Evolutionary conservation across 192 early-diverging fungal genomes (phyloP).

Genomic region (Lobulomyces angularis): DNA sequence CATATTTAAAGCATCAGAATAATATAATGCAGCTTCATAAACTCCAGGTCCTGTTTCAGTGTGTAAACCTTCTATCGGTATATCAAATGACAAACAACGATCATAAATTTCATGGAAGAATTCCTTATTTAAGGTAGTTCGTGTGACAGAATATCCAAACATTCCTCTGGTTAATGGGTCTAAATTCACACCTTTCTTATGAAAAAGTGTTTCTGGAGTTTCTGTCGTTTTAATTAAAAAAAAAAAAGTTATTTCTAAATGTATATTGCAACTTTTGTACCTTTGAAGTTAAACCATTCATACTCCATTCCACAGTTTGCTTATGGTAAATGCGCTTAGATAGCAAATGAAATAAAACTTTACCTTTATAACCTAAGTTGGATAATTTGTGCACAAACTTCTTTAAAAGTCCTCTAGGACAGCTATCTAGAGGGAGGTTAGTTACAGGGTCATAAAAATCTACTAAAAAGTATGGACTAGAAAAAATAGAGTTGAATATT

Average conservation of each 20-base stretch:
- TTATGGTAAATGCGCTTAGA: conserved; percentile 18
- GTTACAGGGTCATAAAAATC: conserved; percentile 50
- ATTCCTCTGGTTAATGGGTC: conserved; percentile 60
- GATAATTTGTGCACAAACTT: conserved; percentile 22
- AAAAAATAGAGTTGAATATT: too few relatives aligned
- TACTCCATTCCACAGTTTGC: conserved; percentile 49
- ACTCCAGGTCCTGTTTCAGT: conserved; percentile 78
- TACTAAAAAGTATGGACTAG: conserved; percentile 60
- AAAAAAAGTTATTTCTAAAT: neutral
- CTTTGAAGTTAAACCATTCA: conserved; percentile 72
- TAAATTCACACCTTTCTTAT: conserved; percentile 44
- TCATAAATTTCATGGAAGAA: conserved; percentile 63
- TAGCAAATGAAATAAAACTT: too few relatives aligned
- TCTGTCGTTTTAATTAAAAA: conserved; percentile 28
- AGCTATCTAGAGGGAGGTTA: conserved; percentile 39
- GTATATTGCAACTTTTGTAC: conserved; percentile 18
- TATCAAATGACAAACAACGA: conserved; percentile 36
- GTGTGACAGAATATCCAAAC: conserved; percentile 66
- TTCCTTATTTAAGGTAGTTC: conserved; percentile 51
- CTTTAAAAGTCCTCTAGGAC: conserved; percentile 51
- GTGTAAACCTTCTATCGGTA: conserved; percentile 64
- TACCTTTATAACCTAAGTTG: conserved; percentile 19
- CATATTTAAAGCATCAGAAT: conserved; percentile 42
- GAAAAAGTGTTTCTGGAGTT: conserved; percentile 47
- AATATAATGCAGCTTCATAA: conserved; percentile 63